phyloP scores from a whole-genome alignment of 2,329 filamentous ascomycete genomes.

The Neopestalotiopsis clavispora region DNA sequence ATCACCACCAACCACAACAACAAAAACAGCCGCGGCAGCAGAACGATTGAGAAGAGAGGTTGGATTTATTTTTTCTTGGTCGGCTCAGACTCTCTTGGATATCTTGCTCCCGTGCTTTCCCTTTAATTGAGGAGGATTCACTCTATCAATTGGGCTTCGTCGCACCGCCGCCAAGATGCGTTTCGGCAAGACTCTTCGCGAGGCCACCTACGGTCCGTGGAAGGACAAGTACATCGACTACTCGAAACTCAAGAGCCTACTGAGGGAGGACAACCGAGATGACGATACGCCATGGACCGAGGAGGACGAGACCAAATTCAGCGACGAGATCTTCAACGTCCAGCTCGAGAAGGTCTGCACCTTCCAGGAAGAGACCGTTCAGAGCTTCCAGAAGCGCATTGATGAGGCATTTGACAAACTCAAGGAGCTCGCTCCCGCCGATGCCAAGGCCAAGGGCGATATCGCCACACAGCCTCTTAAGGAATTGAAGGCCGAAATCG shows the following conservation, averaged over 20 bases:
- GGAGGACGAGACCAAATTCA: constrained; percentile 90
- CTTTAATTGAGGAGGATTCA: neutral
- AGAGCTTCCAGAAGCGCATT: constrained; percentile 56
- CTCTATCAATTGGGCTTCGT: neutral
- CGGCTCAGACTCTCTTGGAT: neutral
- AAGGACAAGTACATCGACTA: constrained; percentile 96
- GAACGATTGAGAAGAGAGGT: neutral
- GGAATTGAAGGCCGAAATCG: constrained; percentile 79
- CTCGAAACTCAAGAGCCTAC: constrained; percentile 84
- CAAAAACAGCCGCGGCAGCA: neutral
- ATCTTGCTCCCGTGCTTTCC: neutral
- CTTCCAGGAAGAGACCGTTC: constrained; percentile 84
- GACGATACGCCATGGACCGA: constrained; percentile 82
- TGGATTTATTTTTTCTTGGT: neutral
- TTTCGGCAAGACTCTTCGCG: constrained; percentile 87
- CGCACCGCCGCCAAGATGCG: constrained; percentile 65
- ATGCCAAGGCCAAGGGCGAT: constrained; percentile 58
- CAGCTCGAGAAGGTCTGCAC: constrained; percentile 93
- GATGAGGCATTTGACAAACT: constrained; percentile 71
- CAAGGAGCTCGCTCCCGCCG: constrained; percentile 77
- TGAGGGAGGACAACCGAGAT: constrained; percentile 76
- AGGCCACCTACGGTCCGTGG: constrained; percentile 85
- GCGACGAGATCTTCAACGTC: constrained; percentile 91
- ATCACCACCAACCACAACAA: neutral
- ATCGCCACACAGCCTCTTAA: constrained; percentile 61